Evolutionary conservation across 768 basidiomycete species (phyloP).

Genomic region (Suillus spraguei): DNA sequence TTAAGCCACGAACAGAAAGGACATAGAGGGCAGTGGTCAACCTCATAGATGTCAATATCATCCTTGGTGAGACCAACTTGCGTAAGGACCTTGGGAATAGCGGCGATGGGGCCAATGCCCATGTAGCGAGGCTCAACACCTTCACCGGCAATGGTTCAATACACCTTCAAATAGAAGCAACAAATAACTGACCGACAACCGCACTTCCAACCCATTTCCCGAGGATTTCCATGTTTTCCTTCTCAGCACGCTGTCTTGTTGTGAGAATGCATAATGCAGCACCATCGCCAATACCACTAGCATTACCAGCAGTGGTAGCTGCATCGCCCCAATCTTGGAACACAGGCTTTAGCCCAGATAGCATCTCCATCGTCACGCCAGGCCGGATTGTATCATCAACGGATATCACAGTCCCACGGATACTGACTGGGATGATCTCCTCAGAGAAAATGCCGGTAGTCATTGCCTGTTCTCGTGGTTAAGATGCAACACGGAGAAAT

Average conservation of each 20-base stretch:
- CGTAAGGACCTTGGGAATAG: constrained; percentile 69
- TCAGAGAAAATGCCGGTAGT: constrained; percentile 73
- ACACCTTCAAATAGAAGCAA: constrained; percentile 1
- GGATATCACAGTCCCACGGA: constrained; percentile 66
- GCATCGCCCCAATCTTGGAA: constrained; percentile 80
- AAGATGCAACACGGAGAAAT: constrained; percentile 6
- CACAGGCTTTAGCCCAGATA: constrained; percentile 80
- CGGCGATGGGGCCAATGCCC: constrained; percentile 75
- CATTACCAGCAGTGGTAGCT: constrained; percentile 82
- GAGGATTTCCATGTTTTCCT: constrained; percentile 75
- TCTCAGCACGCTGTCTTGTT: constrained; percentile 74
- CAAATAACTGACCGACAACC: constrained; percentile 62
- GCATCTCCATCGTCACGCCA: constrained; percentile 77
- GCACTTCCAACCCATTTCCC: constrained; percentile 82
- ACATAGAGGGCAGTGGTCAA: constrained; percentile 23
- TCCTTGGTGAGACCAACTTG: constrained; percentile 65
- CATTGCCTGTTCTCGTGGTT: constrained; percentile 49
- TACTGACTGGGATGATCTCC: constrained; percentile 88
- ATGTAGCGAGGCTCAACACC: constrained; percentile 79
- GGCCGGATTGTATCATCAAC: constrained; percentile 87
- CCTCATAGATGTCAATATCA: constrained; percentile 80
- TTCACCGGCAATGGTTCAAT: constrained; percentile 27
- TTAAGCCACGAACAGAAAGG: constrained; percentile 8
- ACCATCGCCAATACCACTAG: constrained; percentile 91
- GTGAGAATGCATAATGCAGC: constrained; percentile 85